Evolutionary conservation across 495 filamentous ascomycete genomes (phyloP), one percentile per base, ranked within the genome.

Genomic region (Penicillium cinerascens): DNA sequence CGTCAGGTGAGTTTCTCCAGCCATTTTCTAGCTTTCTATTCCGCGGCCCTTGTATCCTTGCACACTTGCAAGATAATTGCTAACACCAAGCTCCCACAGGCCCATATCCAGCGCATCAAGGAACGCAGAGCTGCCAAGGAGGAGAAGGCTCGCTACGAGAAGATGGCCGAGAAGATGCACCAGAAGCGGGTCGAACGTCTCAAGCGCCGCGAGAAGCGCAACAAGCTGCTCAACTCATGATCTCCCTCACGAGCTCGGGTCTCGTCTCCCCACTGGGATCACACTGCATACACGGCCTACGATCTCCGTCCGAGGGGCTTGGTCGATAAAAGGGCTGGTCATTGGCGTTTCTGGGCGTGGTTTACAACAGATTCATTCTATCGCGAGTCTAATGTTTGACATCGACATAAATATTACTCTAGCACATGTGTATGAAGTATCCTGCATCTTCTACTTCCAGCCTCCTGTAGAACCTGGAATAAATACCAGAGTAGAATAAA

Each of bases 121-220:
- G 89, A 93, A 49, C 88, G 84, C 67, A 79, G 89, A 40, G 87
- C 83, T 20, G 84, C 82, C 6, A 96, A 96, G 79, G 91, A 87
- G 62, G 93, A 98, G 77, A 93, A 91, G 72, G 90, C 87, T 55
- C 81, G 95, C 36, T 97, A 89, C 66, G 90, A 91, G 72, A 91
- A 90, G 76, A 83, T 98, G 84, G 93, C 89, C 25, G 88, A 92
- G 72, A 97, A 91, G 76, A 97, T 98, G 93, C 93, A 97, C 68
- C 82, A 77, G 67, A 97, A 96, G 79, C 78, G 91, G 56, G 86
- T 98, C 21, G 93, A 98, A 73, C 81, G 93, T 54, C 63, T 96
- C 69, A 96, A 88, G 84, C 80, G 91, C 66, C 84, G 89, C 67
- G 93, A 97, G 79, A 97, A 97, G 83, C 83, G 93, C 68, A 99